phyloP scores from a whole-genome alignment of 2,329 filamentous ascomycete genomes.

The Pseudohalonectria lignicola region DNA sequence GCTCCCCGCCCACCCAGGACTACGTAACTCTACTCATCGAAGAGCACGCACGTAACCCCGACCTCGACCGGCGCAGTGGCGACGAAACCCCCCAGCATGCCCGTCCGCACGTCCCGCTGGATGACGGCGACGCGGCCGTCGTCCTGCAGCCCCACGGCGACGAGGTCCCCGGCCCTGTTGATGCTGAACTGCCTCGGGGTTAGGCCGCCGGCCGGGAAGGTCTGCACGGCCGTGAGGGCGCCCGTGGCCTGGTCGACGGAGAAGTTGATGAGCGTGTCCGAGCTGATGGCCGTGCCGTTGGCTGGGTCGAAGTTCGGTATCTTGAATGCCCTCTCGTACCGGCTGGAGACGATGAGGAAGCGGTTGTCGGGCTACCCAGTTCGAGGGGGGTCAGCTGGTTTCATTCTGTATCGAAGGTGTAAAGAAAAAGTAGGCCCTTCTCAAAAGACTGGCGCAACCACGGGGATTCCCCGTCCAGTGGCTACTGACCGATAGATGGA shows the following conservation, averaged over 20 bases:
- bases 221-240: slow-evolving; percentile 40
- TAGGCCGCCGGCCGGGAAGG: slow-evolving; percentile 51
- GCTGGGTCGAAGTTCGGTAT: slow-evolving; percentile 32
- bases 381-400: too few species aligned
- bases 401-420: too few species aligned
- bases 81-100: slow-evolving; percentile 38
- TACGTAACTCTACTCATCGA: slow-evolving; percentile 32
- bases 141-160: slow-evolving; percentile 56
- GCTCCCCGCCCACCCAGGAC: too few species aligned
- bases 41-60: slow-evolving; percentile 34
- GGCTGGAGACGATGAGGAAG: slow-evolving; percentile 58
- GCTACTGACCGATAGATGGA: slow-evolving; percentile 43
- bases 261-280: slow-evolving; percentile 57
- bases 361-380: slow-evolving; percentile 50
- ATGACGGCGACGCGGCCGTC: slow-evolving; percentile 52
- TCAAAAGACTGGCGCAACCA: too few species aligned
- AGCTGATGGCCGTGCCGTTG: slow-evolving; percentile 33
- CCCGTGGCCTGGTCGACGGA: slow-evolving; percentile 42
- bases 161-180: slow-evolving; percentile 49
- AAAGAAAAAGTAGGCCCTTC: too few species aligned
- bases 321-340: slow-evolving; percentile 45
- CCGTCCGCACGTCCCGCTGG: slow-evolving; percentile 45
- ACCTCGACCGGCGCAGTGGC: slow-evolving; percentile 30
- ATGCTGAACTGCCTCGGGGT: slow-evolving; percentile 58
- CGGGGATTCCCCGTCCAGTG: too few species aligned